Evolutionary conservation across 1,284 basidiomycete genomes (phyloP), one percentile per base, ranked within the genome.

Genomic region (Malassezia obtusa): DNA sequence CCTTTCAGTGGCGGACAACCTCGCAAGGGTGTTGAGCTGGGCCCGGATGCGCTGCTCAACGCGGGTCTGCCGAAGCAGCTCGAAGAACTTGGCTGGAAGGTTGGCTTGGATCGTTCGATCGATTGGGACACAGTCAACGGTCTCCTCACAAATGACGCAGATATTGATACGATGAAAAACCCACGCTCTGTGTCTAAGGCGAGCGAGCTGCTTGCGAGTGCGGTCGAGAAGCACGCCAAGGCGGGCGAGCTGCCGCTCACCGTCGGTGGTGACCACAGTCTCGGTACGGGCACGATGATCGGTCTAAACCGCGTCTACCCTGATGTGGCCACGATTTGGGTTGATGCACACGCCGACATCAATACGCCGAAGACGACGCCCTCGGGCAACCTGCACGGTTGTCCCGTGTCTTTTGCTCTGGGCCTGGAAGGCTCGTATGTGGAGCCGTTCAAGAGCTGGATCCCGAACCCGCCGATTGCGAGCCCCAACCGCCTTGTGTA

Each of bases 331-430:
- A 82, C 98, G 36, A 79, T 99, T 66, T 98, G 94, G 94, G 80
- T 77, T 36, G 76, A 77, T 52, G 75, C 75, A 8, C 76, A 76
- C 62, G 85, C 90, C 36, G 94, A 98, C 75, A 89, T 98, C 78
- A 96, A 98, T 77, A 94, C 91, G 8, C 78, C 82, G 7, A 80
- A 84, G 50, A 84, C 87, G 11, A 94, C 91, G 21, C 67, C 68
- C 15, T 85, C 87, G 52, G 91, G 92, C 40, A 96, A 98, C 77
- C 83, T 99, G 59, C 94, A 98, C 77, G 94, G 94, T 60, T 95
- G 94, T 84, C 94, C 92, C 33, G 81, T 96, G 44, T 88, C 92
- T 17, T 98, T 98, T 82, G 82, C 98, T 39, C 59, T 76, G 40
- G 76, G 75, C 8, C 61, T 77, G 12, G 58, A 68, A 11, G 76